Conservation (phyloP, 2,329 filamentous ascomycete genomes). For the Stachybotrys chlorohalonatus region DNA sequence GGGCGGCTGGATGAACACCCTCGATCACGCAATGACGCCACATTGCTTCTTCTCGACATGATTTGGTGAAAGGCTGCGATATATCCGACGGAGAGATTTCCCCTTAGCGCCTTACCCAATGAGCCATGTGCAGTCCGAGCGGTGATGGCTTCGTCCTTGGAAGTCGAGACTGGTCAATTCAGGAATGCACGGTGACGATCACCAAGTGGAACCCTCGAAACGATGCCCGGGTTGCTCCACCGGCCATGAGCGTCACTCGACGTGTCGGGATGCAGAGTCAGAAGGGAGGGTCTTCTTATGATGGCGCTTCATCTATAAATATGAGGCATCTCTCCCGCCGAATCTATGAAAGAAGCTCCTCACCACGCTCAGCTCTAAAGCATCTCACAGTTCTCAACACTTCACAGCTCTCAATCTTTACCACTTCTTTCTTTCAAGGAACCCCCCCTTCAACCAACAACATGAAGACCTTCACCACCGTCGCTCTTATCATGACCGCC, state of each 20-base stretch:
- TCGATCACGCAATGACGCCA: background rate
- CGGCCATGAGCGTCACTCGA: too few species aligned
- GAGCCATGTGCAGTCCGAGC: background rate
- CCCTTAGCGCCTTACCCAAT: background rate
- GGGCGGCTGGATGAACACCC: background rate
- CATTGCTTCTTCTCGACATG: background rate
- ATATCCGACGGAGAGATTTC: background rate
- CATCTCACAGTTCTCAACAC: background rate
- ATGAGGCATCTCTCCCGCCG: background rate
- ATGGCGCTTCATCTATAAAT: background rate
- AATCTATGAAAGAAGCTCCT: background rate
- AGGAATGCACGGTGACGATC: background rate
- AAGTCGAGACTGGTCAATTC: background rate
- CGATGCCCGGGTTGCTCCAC: background rate
- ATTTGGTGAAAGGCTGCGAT: too few species aligned
- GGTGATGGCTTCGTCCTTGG: background rate
- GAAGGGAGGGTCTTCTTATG: background rate
- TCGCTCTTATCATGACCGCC: background rate
- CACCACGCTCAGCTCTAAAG: background rate
- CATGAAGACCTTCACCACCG: conserved; percentile 1
- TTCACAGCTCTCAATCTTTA: background rate
- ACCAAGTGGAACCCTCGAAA: background rate
- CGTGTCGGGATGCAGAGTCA: too few species aligned
- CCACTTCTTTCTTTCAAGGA: background rate
- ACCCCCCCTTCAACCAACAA: background rate